Evolutionary conservation across 768 basidiomycete genomes (phyloP), one percentile per base, ranked within the genome.

Genomic region (Auricularia auricula-judae): DNA sequence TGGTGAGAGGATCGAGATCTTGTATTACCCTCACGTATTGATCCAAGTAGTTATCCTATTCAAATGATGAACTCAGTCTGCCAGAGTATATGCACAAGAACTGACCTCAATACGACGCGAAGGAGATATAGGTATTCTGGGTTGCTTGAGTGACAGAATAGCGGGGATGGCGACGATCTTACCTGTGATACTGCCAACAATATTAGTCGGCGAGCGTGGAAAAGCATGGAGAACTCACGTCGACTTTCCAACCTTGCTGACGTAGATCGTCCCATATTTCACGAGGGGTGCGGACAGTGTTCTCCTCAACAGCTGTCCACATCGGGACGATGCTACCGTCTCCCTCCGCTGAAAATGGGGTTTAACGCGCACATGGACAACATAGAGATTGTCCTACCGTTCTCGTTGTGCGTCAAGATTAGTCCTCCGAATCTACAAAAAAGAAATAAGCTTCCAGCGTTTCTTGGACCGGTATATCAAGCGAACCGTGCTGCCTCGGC

Each of bases 21-120:
- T 85, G 84, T 65, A 99, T 88, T 39, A 96, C 86, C 3, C 80
- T 81, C 21, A 95, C 79, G 73, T 98, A 99, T 0, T 91, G 89
- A 74, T 98, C 97, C 18, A 99, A 84, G 74, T 99, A 98, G 71
- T 95, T 94, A 74, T 97, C 91, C 86, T 91, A 66, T 2, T 36
- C 12, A 21, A 12, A 36, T 21, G n/a, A 14, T 51, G 11, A 51
- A 59, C 39, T 58, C 14, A 63, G 58, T 36, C 1, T 3, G 56
- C 29, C 29, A 0, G 34, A 62, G 18, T 33, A 21, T 23, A 62
- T 14, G 60, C 29, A 12, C 18, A 23, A 21, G 63, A 39, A 67
- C 77, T 60, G 71, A 87, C 91, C 76, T 97, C 95, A 59, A 98
- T 93, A 0, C 90, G 90, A 4, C 88, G 86, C 72, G 95, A 88